These are phyloP conservation scores for Aureobasidium uvarum DNA, from an alignment of 2,329 filamentous ascomycete species.

Conservation along the genomic window DNA sequence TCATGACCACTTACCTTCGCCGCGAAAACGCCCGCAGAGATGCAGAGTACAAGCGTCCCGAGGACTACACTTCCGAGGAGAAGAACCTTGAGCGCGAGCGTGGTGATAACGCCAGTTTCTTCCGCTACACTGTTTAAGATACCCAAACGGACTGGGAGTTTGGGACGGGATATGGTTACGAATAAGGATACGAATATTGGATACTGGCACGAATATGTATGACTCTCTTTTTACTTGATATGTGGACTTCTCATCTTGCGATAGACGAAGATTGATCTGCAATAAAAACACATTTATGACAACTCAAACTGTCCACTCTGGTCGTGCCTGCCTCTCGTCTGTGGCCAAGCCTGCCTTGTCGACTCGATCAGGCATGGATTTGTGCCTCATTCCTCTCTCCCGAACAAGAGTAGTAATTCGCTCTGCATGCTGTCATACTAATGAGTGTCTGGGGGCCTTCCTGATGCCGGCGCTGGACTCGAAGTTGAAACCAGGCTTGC, in stretches of 20 bases:
- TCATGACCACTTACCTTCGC: conserved; percentile 59
- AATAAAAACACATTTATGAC: neutral
- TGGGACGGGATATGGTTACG: conserved; percentile 3
- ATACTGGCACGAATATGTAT: conserved; percentile 13
- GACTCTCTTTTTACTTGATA: conserved; percentile 6
- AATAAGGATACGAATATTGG: neutral
- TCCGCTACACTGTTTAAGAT: conserved; percentile 39
- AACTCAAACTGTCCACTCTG: neutral
- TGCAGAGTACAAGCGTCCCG: conserved; percentile 47
- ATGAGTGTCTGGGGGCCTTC: too few relatives aligned
- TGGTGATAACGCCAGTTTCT: conserved; percentile 56
- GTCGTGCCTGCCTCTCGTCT: neutral
- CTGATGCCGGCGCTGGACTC: too few relatives aligned
- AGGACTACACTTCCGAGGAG: conserved; percentile 56
- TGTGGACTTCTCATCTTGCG: conserved; percentile 5
- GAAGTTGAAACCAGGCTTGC: too few relatives aligned
- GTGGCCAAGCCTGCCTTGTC: neutral
- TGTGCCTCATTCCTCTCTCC: neutral
- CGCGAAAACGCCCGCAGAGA: conserved; percentile 58
- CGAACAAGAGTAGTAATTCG: too few relatives aligned
- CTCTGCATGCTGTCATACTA: too few relatives aligned
- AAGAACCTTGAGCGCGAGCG: conserved; percentile 53
- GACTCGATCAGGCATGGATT: neutral
- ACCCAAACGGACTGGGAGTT: neutral
- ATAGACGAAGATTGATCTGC: neutral